These are phyloP conservation scores for Basipetospora chlamydospora DNA, from an alignment of 2,329 filamentous ascomycete species.

Conservation along the genomic window DNA sequence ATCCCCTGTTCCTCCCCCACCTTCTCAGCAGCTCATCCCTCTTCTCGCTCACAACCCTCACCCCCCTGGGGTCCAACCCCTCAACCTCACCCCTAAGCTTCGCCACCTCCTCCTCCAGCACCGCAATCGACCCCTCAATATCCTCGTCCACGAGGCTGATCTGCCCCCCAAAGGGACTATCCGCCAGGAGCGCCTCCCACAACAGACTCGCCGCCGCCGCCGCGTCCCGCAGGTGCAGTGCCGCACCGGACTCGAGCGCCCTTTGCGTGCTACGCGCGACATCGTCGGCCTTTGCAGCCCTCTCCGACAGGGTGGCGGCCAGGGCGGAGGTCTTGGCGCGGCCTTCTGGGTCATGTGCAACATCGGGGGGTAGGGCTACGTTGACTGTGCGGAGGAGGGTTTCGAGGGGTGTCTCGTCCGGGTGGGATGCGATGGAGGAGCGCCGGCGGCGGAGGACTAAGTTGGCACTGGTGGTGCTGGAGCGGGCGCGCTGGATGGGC, in stretches of 20 bases:
- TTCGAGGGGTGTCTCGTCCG: slow-evolving; percentile 26
- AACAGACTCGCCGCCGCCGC: slow-evolving; percentile 32
- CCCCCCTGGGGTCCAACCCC: slow-evolving; percentile 21
- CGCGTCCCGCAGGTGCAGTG: slow-evolving; percentile 30
- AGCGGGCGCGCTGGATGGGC: slow-evolving; percentile 17
- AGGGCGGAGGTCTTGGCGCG: slow-evolving; percentile 17
- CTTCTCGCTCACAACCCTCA: slow-evolving; percentile 27
- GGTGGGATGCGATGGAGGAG: slow-evolving; percentile 20
- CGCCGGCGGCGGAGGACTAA: slow-evolving; percentile 15
- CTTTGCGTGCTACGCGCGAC: slow-evolving; percentile 31
- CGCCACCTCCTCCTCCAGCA: slow-evolving; percentile 29
- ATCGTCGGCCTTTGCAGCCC: slow-evolving; percentile 25
- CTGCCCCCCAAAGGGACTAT: slow-evolving; percentile 32
- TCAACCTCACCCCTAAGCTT: slow-evolving; percentile 24
- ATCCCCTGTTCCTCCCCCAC: slow-evolving; percentile 22
- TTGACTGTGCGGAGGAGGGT: slow-evolving; percentile 33
- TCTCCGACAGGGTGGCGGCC: slow-evolving; percentile 22
- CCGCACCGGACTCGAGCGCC: slow-evolving; percentile 29
- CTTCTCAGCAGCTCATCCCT: slow-evolving; percentile 32
- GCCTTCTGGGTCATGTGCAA: too few relatives aligned
- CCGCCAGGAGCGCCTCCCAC: slow-evolving; percentile 35
- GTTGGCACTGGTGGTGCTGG: slow-evolving; percentile 8
- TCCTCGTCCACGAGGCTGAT: slow-evolving; percentile 37
- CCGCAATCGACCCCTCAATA: slow-evolving; percentile 33
- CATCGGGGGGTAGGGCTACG: slow-evolving; percentile 22